Base-by-base conservation (phyloP, 306 rosid genomes). In the Pyrus communis region DNA sequence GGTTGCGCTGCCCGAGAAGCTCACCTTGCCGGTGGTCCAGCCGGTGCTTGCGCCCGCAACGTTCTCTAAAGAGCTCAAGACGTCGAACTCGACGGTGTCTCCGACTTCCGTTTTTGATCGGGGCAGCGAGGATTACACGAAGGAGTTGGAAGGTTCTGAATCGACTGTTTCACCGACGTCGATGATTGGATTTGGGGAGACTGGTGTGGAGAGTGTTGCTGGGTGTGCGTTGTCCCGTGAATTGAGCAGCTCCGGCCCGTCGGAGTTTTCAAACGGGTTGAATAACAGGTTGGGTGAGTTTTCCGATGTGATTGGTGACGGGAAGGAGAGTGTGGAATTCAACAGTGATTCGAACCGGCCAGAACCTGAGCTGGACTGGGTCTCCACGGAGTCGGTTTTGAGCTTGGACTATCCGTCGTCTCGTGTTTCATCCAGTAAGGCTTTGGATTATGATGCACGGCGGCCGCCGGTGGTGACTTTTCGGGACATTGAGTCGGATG, bases 381-480 rank as follows among this genome's bases (percentile, higher is more conserved):
- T 78, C 0, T 91, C 94, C 3, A 67, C 78, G 30, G 99, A 87
- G 82, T 96, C 98, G 1, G 91, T 82, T n/a, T 77, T 88, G 89
- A 92, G 97, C 80, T 67, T 85, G 67, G 97, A 89, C 57, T 90
- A 87, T 77, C 93, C 96, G 2, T 92, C 99, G 7, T 92, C 99
- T 49, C 86, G 97, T 75, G 93, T 92, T 74, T 91, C 97, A 19
- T 89, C 99, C 40, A 74, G 82, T 64, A 92, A 89, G 88, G 90
- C 77, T 10, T 87, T 81, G 70, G 89, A 89, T 21, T 84, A 64
- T 61, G 92, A 88, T 71, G 84, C 67, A 12, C 89, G 77, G 75
- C 89, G 89, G 10, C 75, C 80, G 1, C 86, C 88, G 28, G 81
- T 78, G 61, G 96, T 88, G 23, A 90, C 90, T 27, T 92, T 92